Conservation (phyloP, 2,329 filamentous ascomycete species). For the Botrytis sinoallii region DNA sequence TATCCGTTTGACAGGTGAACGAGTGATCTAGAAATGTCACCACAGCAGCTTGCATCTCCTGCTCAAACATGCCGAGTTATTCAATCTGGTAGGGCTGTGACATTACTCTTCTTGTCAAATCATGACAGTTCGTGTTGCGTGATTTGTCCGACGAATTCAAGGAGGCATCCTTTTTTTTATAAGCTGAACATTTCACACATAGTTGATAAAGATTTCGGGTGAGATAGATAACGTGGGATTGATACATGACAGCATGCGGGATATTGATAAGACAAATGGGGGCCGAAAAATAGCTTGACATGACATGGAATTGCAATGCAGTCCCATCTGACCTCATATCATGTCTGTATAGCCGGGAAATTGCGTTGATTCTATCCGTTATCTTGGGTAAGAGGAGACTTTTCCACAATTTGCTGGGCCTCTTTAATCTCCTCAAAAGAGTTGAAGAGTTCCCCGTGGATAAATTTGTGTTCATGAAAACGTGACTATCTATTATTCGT, state of each 20-base stretch:
- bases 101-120: not conserved
- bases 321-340: not conserved
- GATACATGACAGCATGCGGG: not conserved
- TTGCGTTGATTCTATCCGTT: not conserved
- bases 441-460: not conserved
- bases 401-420: not conserved
- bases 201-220: not conserved
- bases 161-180: not conserved
- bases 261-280: not conserved
- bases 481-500: no score
- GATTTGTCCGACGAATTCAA: no score
- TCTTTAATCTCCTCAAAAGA: rapidly evolving
- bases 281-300: not conserved
- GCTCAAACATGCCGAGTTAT: not conserved
- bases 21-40: not conserved
- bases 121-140: not conserved
- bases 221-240: not conserved
- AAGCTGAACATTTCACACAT: rapidly evolving
- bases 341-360: not conserved
- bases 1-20: not conserved
- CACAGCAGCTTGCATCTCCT: not conserved
- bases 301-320: not conserved
- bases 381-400: not conserved
- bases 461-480: not conserved
- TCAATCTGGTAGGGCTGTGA: not conserved